phyloP scores from a whole-genome alignment of 106 monocot species.

The Dactylorhiza incarnata region DNA sequence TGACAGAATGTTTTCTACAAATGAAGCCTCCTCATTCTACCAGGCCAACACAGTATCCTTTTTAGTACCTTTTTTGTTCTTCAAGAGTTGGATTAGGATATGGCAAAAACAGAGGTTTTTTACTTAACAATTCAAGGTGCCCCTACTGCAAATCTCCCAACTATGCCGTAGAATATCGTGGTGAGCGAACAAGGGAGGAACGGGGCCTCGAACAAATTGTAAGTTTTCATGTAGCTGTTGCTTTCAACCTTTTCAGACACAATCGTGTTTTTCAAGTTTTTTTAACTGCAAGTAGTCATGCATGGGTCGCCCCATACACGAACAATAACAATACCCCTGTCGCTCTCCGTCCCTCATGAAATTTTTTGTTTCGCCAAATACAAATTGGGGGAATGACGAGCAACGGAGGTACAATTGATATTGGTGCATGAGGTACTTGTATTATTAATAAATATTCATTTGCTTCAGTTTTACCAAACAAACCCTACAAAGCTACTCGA shows the following conservation, averaged over 20 bases:
- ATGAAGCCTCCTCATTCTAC: constrained; percentile 66
- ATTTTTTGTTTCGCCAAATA: no score
- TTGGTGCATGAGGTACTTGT: no score
- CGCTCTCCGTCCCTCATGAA: no score
- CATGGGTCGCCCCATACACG: no score
- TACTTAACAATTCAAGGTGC: constrained; percentile 46
- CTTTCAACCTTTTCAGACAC: not conserved
- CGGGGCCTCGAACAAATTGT: constrained; percentile 81
- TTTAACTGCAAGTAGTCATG: not conserved
- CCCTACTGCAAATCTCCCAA: constrained; percentile 80
- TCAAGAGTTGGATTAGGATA: not conserved
- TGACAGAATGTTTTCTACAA: constrained; percentile 83
- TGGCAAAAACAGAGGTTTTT: not conserved
- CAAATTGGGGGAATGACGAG: no score
- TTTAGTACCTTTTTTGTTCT: not conserved
- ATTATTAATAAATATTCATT: no score
- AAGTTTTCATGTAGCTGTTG: constrained; percentile 17
- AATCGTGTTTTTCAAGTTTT: not conserved
- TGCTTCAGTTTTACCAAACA: no score
- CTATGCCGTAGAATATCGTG: constrained; percentile 78
- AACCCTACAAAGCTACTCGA: no score
- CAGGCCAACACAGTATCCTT: constrained; percentile 79
- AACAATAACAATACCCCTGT: no score
- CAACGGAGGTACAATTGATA: no score
- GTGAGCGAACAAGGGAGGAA: constrained; percentile 66